These are phyloP conservation scores for Ophiostoma himal-ulmi DNA, from an alignment of 2,329 filamentous ascomycete species.

Conservation along the genomic window DNA sequence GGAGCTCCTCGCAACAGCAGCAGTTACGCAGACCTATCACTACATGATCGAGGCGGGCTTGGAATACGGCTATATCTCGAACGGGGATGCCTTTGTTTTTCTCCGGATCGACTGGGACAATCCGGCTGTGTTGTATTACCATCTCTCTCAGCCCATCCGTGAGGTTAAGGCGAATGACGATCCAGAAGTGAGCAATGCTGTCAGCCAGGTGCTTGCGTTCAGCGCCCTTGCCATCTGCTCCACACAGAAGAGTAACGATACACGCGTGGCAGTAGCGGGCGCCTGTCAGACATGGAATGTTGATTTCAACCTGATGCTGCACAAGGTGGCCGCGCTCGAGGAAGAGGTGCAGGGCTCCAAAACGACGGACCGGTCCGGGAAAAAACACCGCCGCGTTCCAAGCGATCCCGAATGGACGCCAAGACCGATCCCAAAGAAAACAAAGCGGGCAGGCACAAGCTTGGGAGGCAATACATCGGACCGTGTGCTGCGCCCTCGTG, in stretches of 20 bases:
- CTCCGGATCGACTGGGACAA: constrained; percentile 31
- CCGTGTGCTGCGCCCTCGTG: background rate
- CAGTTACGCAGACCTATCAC: constrained; percentile 44
- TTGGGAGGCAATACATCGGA: background rate
- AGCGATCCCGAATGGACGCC: constrained; percentile 20
- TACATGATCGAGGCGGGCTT: constrained; percentile 46
- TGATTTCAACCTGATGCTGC: background rate
- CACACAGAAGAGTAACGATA: constrained; percentile 24
- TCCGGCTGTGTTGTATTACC: constrained; percentile 30
- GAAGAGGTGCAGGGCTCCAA: background rate
- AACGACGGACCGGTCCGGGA: background rate
- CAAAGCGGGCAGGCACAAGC: background rate
- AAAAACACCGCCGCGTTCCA: constrained; percentile 20
- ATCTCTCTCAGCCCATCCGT: background rate
- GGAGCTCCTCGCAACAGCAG: constrained; percentile 32
- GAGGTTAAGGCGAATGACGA: background rate
- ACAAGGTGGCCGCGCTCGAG: too few species aligned
- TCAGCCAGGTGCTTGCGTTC: constrained; percentile 33
- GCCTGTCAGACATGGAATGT: background rate
- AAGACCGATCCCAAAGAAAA: background rate
- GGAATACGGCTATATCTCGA: constrained; percentile 40
- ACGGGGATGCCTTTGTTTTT: constrained; percentile 41
- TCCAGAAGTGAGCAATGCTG: constrained; percentile 27
- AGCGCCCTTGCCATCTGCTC: constrained; percentile 29
- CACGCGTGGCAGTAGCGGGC: constrained; percentile 20